These are phyloP conservation scores for Rickenella mellea DNA, from an alignment of 768 basidiomycete genomes.

Conservation along the genomic window DNA sequence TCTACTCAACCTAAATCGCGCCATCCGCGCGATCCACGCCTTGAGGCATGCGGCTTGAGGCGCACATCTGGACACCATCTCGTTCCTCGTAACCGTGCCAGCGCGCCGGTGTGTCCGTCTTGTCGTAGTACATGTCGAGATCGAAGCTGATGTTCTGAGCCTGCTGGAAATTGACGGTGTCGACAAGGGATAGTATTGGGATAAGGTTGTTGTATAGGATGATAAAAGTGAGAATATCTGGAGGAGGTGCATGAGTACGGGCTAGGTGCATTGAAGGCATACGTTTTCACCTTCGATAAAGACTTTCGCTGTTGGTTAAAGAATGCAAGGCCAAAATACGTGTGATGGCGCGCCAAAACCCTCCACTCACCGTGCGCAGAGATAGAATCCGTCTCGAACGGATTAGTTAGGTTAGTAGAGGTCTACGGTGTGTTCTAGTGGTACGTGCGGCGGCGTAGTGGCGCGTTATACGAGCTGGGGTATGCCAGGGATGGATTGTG, in stretches of 20 bases:
- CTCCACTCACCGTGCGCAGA: conserved; percentile 51
- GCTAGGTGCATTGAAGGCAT: neutral
- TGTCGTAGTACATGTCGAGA: conserved; percentile 96
- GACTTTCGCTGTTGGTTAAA: conserved; percentile 40
- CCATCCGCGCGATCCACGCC: no score
- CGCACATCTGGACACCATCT: conserved; percentile 95
- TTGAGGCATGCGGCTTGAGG: no score
- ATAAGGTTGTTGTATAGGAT: conserved; percentile 99
- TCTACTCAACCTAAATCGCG: no score
- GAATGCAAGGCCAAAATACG: neutral
- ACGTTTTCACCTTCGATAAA: conserved; percentile 68
- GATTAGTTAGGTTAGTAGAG: conserved; percentile 83
- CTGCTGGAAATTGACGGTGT: conserved; percentile 98
- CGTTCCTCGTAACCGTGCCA: conserved; percentile 95
- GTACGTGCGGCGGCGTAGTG: no score
- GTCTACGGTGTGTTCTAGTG: no score
- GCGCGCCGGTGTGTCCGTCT: conserved; percentile 91
- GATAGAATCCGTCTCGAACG: conserved; percentile 53
- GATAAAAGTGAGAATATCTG: conserved; percentile 96
- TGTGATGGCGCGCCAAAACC: neutral
- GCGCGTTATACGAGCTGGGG: no score
- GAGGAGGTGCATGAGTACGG: conserved; percentile 11
- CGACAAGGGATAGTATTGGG: conserved; percentile 97
- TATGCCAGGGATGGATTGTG: no score
- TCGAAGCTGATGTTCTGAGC: conserved; percentile 96